Percentiles rank a stretch among this genome's conserved stretches.
phyloP scores from a whole-genome alignment of 1,139 yeast species.

The Nakaseomyces glabratus region DNA sequence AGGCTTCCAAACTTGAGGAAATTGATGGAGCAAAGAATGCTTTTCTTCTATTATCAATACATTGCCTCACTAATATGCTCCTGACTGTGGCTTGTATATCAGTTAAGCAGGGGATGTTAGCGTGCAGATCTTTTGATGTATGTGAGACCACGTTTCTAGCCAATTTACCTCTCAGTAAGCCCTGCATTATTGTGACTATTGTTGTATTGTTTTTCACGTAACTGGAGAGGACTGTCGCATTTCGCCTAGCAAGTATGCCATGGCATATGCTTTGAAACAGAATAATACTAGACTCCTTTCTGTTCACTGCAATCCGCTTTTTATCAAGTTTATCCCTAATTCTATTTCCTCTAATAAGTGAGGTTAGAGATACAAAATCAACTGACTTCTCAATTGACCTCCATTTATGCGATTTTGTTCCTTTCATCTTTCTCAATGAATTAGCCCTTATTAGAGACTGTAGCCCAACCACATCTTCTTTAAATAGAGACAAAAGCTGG shows the following conservation, averaged over 20 bases:
- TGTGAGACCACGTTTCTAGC: conserved; percentile 26
- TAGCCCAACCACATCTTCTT: conserved; percentile 25
- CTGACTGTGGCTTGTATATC: no score
- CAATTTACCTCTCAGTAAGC: conserved; percentile 30
- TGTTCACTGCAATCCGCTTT: neutral
- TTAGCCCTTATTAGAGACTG: conserved; percentile 33
- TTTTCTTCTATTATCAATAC: no score
- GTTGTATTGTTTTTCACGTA: neutral
- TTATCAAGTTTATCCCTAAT: conserved; percentile 1
- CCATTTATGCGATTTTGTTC: conserved; percentile 3
- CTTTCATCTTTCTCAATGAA: conserved; percentile 14
- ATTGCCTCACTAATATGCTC: no score
- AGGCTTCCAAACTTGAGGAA: no score
- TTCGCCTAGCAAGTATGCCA: neutral
- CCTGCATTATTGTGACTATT: conserved; percentile 29
- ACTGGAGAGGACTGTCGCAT: neutral
- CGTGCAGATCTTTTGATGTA: no score
- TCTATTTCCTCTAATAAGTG: neutral
- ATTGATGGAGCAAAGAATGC: no score
- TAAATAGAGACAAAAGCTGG: conserved; percentile 28
- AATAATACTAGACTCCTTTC: neutral
- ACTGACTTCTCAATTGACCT: neutral
- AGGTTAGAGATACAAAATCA: conserved; percentile 1
- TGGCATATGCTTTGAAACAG: conserved; percentile 1
- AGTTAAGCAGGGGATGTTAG: no score